Evolutionary conservation across 2,329 filamentous ascomycete species (phyloP).

Genomic region (Pyrenophora tritici-repentis): DNA sequence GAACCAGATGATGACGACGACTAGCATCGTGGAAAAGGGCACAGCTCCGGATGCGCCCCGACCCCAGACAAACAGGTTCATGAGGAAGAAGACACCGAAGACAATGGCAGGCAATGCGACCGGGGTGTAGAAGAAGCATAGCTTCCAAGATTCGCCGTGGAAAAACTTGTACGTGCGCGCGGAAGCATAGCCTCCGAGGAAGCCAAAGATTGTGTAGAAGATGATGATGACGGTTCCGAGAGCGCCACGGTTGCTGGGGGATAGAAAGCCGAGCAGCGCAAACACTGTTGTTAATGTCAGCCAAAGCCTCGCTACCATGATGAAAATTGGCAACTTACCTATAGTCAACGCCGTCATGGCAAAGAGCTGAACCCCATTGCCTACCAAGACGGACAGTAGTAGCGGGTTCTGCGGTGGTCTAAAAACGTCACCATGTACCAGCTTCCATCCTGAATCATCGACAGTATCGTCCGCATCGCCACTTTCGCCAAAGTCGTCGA

Average conservation of each 20-base stretch:
- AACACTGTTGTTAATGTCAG: constrained; percentile 59
- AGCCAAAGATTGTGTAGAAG: constrained; percentile 90
- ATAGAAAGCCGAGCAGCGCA: constrained; percentile 90
- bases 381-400: constrained; percentile 82
- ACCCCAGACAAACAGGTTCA: constrained; percentile 96
- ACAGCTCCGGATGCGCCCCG: constrained; percentile 91
- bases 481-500: constrained; percentile 85
- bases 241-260: constrained; percentile 92
- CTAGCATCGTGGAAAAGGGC: constrained; percentile 94
- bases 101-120: constrained; percentile 83
- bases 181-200: constrained; percentile 88
- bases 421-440: constrained; percentile 97
- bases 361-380: constrained; percentile 94
- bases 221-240: constrained; percentile 92
- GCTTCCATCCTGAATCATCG: constrained; percentile 97
- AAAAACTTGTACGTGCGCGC: constrained; percentile 93
- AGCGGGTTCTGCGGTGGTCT: constrained; percentile 82
- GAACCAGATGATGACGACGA: constrained; percentile 94
- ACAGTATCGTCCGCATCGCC: constrained; percentile 83
- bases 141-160: constrained; percentile 90
- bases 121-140: constrained; percentile 88
- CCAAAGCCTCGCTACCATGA: neutral
- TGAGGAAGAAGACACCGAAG: constrained; percentile 86
- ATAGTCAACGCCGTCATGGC: constrained; percentile 97
- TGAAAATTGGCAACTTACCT: constrained; percentile 44